Conservation (phyloP, 2,329 filamentous ascomycete species). For the Penicillium sp. region DNA sequence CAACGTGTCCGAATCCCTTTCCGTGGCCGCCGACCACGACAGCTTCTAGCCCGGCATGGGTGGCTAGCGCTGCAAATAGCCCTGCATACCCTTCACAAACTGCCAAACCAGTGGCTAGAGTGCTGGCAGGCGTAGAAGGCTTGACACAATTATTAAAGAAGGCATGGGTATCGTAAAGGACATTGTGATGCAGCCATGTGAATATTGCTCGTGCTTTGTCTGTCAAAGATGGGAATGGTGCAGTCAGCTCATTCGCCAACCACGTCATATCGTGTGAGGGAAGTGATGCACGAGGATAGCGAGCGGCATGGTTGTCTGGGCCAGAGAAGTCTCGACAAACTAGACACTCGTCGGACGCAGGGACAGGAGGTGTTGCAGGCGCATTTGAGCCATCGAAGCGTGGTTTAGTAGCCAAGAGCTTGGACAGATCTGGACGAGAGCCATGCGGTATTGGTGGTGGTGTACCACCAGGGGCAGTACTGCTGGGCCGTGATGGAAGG, state of each 20-base stretch:
- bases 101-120: slow-evolving; percentile 73
- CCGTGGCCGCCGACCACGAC: slow-evolving; percentile 76
- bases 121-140: slow-evolving; percentile 68
- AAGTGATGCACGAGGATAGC: slow-evolving; percentile 71
- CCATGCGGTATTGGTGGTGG: slow-evolving; percentile 55
- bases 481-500: slow-evolving; percentile 12
- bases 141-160: slow-evolving; percentile 75
- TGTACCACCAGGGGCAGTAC: slow-evolving; percentile 22
- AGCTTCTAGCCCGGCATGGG: slow-evolving; percentile 75
- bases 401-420: slow-evolving; percentile 57
- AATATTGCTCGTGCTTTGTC: slow-evolving; percentile 94
- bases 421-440: slow-evolving; percentile 60
- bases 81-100: slow-evolving; percentile 92
- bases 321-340: slow-evolving; percentile 84
- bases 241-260: slow-evolving; percentile 75
- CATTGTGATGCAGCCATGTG: slow-evolving; percentile 93
- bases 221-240: slow-evolving; percentile 75
- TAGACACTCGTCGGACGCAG: slow-evolving; percentile 59
- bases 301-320: slow-evolving; percentile 75
- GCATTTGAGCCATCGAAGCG: slow-evolving; percentile 26
- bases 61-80: slow-evolving; percentile 76
- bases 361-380: slow-evolving; percentile 15
- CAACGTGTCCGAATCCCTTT: slow-evolving; percentile 76
- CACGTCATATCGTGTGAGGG: slow-evolving; percentile 69
- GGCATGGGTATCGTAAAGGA: slow-evolving; percentile 76